A percentile compares a stretch with the other conserved stretches of the same genome.
Conservation (phyloP, 2,329 filamentous ascomycete species). For the Delphinella strobiligena region DNA sequence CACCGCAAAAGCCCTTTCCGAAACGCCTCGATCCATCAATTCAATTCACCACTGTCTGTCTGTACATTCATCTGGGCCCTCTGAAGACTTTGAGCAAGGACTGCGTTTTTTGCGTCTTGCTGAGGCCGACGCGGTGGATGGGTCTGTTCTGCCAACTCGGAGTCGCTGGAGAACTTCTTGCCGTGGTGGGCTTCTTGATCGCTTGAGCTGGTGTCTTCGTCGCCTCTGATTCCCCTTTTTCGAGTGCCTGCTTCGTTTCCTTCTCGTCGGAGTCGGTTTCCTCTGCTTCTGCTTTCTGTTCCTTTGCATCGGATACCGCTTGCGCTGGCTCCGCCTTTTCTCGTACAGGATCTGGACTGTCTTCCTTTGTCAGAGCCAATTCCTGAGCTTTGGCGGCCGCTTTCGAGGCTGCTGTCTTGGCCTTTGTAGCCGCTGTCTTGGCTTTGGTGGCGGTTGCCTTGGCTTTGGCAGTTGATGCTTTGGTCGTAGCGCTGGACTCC, state of each 20-base stretch:
- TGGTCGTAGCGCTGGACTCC: too few species aligned
- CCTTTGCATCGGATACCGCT: not conserved
- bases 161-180: not conserved
- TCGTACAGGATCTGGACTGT: slow-evolving; percentile 9
- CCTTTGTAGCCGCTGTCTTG: not conserved
- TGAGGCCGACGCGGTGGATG: slow-evolving; percentile 32
- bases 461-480: not conserved
- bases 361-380: not conserved
- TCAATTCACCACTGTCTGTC: too few species aligned
- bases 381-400: not conserved
- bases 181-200: slow-evolving; percentile 8
- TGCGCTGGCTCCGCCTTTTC: slow-evolving; percentile 6
- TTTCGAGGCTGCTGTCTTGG: not conserved
- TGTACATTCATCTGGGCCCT: not conserved
- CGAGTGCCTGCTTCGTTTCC: slow-evolving; percentile 5
- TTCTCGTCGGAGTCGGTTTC: slow-evolving; percentile 7
- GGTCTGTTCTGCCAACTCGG: slow-evolving; percentile 3
- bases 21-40: too few species aligned
- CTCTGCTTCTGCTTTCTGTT: slow-evolving; percentile 3
- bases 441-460: not conserved
- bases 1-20: too few species aligned
- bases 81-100: slow-evolving; percentile 25
- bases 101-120: slow-evolving; percentile 35
- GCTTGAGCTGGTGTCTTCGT: not conserved
- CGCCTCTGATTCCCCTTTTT: not conserved